Conservation (phyloP, 2,329 filamentous ascomycete species). For the Lachnum nothofagi region DNA sequence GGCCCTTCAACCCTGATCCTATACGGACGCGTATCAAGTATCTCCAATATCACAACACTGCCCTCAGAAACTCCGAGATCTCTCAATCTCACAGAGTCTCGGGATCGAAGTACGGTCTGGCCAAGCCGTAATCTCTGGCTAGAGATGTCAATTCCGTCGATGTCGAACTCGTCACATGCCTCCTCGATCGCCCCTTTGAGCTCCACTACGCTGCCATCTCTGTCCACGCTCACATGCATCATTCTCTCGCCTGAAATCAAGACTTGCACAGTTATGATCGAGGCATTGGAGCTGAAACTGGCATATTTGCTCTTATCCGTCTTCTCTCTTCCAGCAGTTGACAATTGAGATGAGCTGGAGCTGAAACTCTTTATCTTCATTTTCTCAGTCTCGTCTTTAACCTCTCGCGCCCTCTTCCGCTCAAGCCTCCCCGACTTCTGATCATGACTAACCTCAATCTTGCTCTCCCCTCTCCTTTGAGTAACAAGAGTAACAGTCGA, state of each 20-base stretch:
- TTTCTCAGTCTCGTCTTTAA: background rate
- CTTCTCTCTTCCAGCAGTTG: too few species aligned
- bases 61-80: background rate
- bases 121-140: background rate
- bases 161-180: background rate
- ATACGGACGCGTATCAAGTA: background rate
- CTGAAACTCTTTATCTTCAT: background rate
- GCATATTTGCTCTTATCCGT: too few species aligned
- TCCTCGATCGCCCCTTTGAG: slow-evolving; percentile 1
- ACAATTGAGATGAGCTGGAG: too few species aligned
- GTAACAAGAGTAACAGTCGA: background rate
- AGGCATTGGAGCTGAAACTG: background rate
- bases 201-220: background rate
- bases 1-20: background rate
- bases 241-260: background rate
- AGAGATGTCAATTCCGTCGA: background rate
- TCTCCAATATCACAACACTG: background rate
- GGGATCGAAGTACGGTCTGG: background rate
- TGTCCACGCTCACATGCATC: background rate
- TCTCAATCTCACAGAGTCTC: background rate
- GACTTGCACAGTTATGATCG: background rate
- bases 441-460: background rate
- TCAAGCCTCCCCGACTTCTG: too few species aligned
- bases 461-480: background rate
- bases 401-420: too few species aligned